Evolutionary conservation across 2,329 filamentous ascomycete genomes (phyloP), one percentile per base, ranked within the genome.

Genomic region (Ophiostoma pallidulum): DNA sequence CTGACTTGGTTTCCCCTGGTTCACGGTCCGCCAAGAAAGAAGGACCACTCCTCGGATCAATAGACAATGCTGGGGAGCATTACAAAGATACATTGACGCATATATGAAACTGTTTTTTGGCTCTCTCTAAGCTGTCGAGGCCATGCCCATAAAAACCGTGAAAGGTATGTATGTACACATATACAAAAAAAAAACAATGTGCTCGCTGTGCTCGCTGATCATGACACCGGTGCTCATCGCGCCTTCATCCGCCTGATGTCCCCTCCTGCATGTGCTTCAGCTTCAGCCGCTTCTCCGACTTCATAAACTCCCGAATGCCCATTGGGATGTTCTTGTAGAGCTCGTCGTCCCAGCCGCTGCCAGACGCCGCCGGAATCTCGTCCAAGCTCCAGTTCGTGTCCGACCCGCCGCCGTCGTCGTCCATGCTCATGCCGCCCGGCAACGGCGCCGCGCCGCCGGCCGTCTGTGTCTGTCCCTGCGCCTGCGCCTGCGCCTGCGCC

Each of bases 241-340:
- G 10, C 24, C 5, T 31, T 60, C 59, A 72, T n/a, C 65, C 66
- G 2, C 70, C 68, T n/a, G 60, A 44, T 2, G 67, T 70, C n/a
- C 73, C 70, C 47, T 80, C 78, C 44, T 71, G 66, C 58, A 68
- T 64, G 61, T 90, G 86, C 64, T 79, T 84, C 64, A 86, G 74
- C 65, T 87, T 91, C 51, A 98, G 65, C 63, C 73, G 83, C 75
- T 97, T 97, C 70, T 98, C 92, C 51, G 84, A 89, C 70, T 84
- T 88, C 91, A 98, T 97, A 60, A 98, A 98, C 64, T 95, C 91
- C 52, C 87, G 74, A 55, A 98, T 96, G 0, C 91, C 92, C 9
- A 97, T 86, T 0, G 92, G 91, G 45, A 98, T 81, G 55, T 78
- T 79, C 42, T 78, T 77, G 59, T 94, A 94, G 31, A 94, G 61